Evolutionary conservation across 1,284 basidiomycete genomes (phyloP).

Genomic region (Entoloma clypeatum): DNA sequence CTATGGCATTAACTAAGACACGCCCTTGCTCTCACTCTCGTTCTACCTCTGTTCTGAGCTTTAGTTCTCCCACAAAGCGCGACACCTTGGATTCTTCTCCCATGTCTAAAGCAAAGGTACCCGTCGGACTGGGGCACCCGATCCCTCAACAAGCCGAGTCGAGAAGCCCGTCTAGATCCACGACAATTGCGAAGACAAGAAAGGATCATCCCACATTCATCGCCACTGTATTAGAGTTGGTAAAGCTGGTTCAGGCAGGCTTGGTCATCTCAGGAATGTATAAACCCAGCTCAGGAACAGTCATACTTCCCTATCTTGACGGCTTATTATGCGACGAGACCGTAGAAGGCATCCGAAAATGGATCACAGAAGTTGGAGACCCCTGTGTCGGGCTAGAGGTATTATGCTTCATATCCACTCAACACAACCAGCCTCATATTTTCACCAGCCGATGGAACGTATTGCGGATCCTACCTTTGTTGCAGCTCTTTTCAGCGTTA

Average conservation of each 20-base stretch:
- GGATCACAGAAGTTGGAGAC: conserved; percentile 63
- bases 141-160: conserved; percentile 10
- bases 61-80: conserved; percentile 19
- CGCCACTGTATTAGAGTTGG: conserved; percentile 65
- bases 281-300: conserved; percentile 9
- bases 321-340: conserved; percentile 75
- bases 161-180: conserved; percentile 5
- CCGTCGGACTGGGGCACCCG: conserved; percentile 15
- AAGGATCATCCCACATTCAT: conserved; percentile 43
- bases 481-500: conserved; percentile 62
- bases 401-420: conserved; percentile 2
- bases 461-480: conserved; percentile 69
- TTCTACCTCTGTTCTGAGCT: conserved; percentile 18
- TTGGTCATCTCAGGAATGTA: conserved; percentile 68
- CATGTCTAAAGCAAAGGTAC: conserved; percentile 16
- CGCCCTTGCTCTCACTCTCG: conserved; percentile 17
- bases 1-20: conserved; percentile 18
- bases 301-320: conserved; percentile 33
- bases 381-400: conserved; percentile 58
- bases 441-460: conserved; percentile 58
- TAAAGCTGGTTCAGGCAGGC: conserved; percentile 66
- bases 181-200: conserved; percentile 15
- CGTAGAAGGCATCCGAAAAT: conserved; percentile 61
- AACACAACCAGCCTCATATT: conserved; percentile 8
- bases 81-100: conserved; percentile 8